Conservation (phyloP, 805 yeast species). For the Helenozyma rhizophorensis region DNA sequence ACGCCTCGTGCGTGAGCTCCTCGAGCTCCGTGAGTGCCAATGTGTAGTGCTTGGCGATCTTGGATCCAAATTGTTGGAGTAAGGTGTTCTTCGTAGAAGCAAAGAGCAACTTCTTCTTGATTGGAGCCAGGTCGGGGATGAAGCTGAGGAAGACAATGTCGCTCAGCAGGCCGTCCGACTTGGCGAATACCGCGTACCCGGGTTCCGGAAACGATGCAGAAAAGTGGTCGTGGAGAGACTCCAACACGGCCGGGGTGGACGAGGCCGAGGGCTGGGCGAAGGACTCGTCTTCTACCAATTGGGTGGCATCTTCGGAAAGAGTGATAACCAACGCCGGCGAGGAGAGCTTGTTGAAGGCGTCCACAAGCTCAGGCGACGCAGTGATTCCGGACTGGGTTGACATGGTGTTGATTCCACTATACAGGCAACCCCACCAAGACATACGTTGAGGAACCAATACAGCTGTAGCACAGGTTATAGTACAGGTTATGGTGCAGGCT, state of each 20-base stretch:
- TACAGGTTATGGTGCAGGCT: too few relatives aligned
- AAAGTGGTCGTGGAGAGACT: constrained; percentile 19
- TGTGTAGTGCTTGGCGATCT: constrained; percentile 38
- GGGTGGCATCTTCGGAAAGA: constrained; percentile 29
- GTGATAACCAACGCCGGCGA: constrained; percentile 26
- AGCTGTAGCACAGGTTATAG: too few relatives aligned
- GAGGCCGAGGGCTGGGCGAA: constrained; percentile 12
- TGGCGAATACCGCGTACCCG: constrained; percentile 27
- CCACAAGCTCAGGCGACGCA: constrained; percentile 39
- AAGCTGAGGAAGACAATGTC: constrained; percentile 60
- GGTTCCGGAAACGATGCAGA: constrained; percentile 30
- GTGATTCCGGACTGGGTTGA: constrained; percentile 43
- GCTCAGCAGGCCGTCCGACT: constrained; percentile 9
- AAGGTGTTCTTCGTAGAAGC: constrained; percentile 85
- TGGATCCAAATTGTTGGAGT: constrained; percentile 67
- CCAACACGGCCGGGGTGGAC: constrained; percentile 16
- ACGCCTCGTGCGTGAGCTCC: constrained; percentile 51
- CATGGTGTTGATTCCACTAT: constrained; percentile 24
- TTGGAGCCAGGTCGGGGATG: constrained; percentile 83
- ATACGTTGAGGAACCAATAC: too few relatives aligned
- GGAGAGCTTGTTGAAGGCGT: constrained; percentile 38
- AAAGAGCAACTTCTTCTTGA: constrained; percentile 84
- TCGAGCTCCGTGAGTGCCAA: constrained; percentile 52
- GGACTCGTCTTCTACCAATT: constrained; percentile 26
- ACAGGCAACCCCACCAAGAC: too few relatives aligned